phyloP scores from a whole-genome alignment of 805 yeast species.

The Komagataella mondaviorum region DNA sequence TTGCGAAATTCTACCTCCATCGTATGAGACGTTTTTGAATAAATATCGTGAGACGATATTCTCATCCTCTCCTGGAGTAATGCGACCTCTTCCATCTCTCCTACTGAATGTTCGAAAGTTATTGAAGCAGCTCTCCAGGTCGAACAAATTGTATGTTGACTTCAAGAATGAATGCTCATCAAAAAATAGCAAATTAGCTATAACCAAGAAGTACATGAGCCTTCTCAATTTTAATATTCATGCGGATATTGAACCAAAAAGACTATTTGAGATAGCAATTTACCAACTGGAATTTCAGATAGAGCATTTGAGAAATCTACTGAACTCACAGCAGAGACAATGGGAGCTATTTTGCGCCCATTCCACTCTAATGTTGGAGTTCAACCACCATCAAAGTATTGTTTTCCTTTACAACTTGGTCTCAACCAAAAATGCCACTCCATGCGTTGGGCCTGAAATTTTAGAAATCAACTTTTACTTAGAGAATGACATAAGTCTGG shows the following conservation, averaged over 20 bases:
- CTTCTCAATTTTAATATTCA: constrained; percentile 5
- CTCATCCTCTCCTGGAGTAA: constrained; percentile 79
- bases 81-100: constrained; percentile 48
- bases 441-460: constrained; percentile 86
- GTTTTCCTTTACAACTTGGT: constrained; percentile 72
- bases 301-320: constrained; percentile 15
- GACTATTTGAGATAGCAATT: constrained; percentile 22
- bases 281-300: constrained; percentile 15
- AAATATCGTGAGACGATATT: constrained; percentile 14
- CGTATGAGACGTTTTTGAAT: constrained; percentile 1
- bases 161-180: constrained; percentile 4
- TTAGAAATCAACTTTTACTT: constrained; percentile 78
- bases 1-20: constrained; percentile 5
- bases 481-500: constrained; percentile 82
- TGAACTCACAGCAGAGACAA: constrained; percentile 32
- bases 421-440: constrained; percentile 73
- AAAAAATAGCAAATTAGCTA: neutral
- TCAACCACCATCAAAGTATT: constrained; percentile 66
- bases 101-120: constrained; percentile 9
- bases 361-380: constrained; percentile 42
- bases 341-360: constrained; percentile 49
- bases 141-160: constrained; percentile 14
- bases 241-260: constrained; percentile 13
- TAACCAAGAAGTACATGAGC: constrained; percentile 4
- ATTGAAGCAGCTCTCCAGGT: constrained; percentile 15